phyloP scores from a whole-genome alignment of 2,329 filamentous ascomycete species.

The Penicillium sp. region DNA sequence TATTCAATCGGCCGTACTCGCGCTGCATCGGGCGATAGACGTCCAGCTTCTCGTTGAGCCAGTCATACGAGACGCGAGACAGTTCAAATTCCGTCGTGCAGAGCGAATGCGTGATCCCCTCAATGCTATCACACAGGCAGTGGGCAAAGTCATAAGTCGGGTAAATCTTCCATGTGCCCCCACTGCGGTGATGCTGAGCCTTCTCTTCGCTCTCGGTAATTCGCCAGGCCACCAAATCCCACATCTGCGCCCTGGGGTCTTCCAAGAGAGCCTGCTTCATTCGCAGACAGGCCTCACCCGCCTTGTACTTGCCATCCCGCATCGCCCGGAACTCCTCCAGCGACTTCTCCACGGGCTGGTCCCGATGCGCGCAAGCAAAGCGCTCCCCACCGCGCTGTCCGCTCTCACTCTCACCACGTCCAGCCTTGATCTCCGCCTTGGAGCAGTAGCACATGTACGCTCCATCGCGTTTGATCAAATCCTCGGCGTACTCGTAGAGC shows the following conservation, averaged over 20 bases:
- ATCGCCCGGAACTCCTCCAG: conserved; percentile 80
- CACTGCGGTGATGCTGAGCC: conserved; percentile 47
- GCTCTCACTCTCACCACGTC: conserved; percentile 70
- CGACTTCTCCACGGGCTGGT: conserved; percentile 68
- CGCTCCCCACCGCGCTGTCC: conserved; percentile 58
- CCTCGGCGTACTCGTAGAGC: conserved; percentile 82
- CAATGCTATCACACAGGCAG: conserved; percentile 75
- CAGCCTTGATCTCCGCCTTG: conserved; percentile 75
- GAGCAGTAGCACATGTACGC: conserved; percentile 80
- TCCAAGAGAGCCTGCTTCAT: conserved; percentile 59
- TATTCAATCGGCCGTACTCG: conserved; percentile 72
- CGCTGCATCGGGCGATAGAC: conserved; percentile 92
- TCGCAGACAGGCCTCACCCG: conserved; percentile 73
- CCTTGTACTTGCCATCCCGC: conserved; percentile 84
- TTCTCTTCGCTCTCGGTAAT: conserved; percentile 57
- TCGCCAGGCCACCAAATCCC: conserved; percentile 89
- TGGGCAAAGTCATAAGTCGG: conserved; percentile 70
- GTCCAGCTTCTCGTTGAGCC: conserved; percentile 72
- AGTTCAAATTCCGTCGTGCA: conserved; percentile 91
- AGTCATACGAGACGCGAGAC: conserved; percentile 83
- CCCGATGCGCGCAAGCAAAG: conserved; percentile 74
- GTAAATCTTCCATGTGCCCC: conserved; percentile 87
- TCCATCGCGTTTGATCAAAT: conserved; percentile 64
- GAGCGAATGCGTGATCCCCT: conserved; percentile 83
- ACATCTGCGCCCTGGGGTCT: conserved; percentile 87